Base-by-base conservation (phyloP, 495 filamentous ascomycete genomes). In the Bacidia rubella region DNA sequence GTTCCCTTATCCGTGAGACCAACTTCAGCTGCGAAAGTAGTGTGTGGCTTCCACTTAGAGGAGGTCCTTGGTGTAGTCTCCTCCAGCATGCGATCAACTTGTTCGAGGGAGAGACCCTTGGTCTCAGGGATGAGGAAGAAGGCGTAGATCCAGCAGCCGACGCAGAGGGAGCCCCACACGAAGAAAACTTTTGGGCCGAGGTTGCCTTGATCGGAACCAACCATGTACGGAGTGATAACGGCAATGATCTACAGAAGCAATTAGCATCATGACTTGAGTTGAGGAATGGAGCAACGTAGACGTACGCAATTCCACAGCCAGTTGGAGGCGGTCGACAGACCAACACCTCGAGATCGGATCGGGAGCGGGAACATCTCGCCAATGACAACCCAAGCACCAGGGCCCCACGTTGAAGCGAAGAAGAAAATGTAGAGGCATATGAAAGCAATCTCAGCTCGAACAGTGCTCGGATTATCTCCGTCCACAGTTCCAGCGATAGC, bases 401-500 rank as follows among this genome's bases (percentile, higher is more conserved):
- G 85, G 42, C 86, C 86, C 86, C 84, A 92, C 17, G 83, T 85
- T 35, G 73, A 77, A 32, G 86, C 86, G 62, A 87, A 89, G 70
- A 83, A 83, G 68, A 86, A 85, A 65, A 90, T 85, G 75, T 87
- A 90, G 71, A 90, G 81, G 64, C 81, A 81, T 54, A 86, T 81
- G 66, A 88, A 88, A 26, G 85, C 76, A 38, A 88, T 82, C 61
- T 75, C 72, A 7, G 75, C 68, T 22, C 65, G 63, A 51, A 75
- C 70, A 3, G 72, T 71, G 19, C 55, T 48, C 5, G 57, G 48
- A 54, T 79, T 71, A 38, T 58, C 52, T 3, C 71, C 71, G 2
- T 69, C 65, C 7, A 68, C 75, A 0, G 81, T 83, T 50, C 82
- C 80, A 23, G 79, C 68, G n/a, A 75, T 71, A 9, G 74, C 71